Base-by-base conservation (phyloP, 306 rosid genomes). In the Prunus armeniaca region DNA sequence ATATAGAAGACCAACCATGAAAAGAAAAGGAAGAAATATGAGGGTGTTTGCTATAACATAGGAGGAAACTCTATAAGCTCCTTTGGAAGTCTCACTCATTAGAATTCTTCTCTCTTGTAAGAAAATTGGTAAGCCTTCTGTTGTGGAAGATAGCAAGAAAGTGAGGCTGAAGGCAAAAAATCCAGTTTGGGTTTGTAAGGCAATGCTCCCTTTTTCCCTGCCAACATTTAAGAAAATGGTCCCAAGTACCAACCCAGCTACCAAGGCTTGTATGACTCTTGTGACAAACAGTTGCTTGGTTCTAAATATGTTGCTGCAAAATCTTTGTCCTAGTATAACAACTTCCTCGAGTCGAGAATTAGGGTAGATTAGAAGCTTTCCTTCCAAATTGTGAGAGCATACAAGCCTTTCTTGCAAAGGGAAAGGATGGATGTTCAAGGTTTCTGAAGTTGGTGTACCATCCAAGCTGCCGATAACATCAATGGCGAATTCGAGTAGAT, bases 221-320 rank as follows among this genome's bases (percentile, higher is more conserved):
- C 88, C 91, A 12, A 41, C 87, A 19, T 78, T 75, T 45, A 87
- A 72, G 81, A 84, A 87, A 65, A 87, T 84, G 47, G 87, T 82
- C 43, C 91, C 91, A 1, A 84, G 82, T 63, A 87, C 43, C 12
- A 84, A 54, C 32, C 91, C 91, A 28, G 91, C 88, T 50, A 84
- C 74, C 52, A 77, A 27, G 38, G 91, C 85, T 84, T 87, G 91
- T 56, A 87, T 70, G 41, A 87, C 85, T 82, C 88, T 80, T 14
- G 88, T 78, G 25, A 79, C 80, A 68, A 87, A 87, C 69, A 87
- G 88, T 84, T 94, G 97, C 57, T 85, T 95, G 78, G 96, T 95
- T 87, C 98, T 85, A 83, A 92, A 88, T 65, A 93, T 89, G 87
- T 95, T 95, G 73, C 82, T 73, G 92, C 86, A 90, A 76, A 94